Evolutionary conservation across 2,329 filamentous ascomycete genomes (phyloP), one percentile per base, ranked within the genome.

Genomic region (Scopulariopsis brevicaulis): DNA sequence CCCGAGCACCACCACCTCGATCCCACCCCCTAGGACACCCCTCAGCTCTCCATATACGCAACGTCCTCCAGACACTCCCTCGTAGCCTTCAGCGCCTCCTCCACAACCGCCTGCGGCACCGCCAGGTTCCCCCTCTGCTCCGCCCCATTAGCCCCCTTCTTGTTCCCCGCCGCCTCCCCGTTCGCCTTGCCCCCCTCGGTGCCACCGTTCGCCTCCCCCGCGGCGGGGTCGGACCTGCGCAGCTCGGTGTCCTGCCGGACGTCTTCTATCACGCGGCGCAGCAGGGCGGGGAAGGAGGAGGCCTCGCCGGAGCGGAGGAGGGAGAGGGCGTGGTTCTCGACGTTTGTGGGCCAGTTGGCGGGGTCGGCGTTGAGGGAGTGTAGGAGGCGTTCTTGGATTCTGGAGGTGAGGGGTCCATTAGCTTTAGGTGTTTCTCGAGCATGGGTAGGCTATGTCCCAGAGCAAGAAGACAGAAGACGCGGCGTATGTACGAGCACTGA

Each of bases 351-450:
- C 83, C 83, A 86, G 74, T 86, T 83, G 62, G 77, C 72, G 4
- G 73, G 68, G 70, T 84, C 74, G 54, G 82, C 73, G 68, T 86
- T 74, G 56, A 86, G 79, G 60, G 79, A 69, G 71, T 86, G 82
- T 50, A 85, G 78, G 66, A 86, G 78, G 51, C 77, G 72, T 59
- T 86, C 82, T 74, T 86, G 82, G 64, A 86, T 86, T 63, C 83
- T 85, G 65, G 15, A 32, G 56, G 20, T 10, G 15, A 24, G 24
- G 25, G 40, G 22, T 12, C 20, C 11, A n/a, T 55, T 55, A 37
- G 25, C 34, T 46, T 43, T 25, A 8, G 7, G 5, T 18, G 11
- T 46, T n/a, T 46, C 14, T 46, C 18, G 28, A n/a, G 37, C 10
- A 4, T 11, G 34, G 48, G 6, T 59, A 50, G 20, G 24, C 20